Conservation (phyloP, 495 filamentous ascomycete species). For the Hyaloscypha variabilis region DNA sequence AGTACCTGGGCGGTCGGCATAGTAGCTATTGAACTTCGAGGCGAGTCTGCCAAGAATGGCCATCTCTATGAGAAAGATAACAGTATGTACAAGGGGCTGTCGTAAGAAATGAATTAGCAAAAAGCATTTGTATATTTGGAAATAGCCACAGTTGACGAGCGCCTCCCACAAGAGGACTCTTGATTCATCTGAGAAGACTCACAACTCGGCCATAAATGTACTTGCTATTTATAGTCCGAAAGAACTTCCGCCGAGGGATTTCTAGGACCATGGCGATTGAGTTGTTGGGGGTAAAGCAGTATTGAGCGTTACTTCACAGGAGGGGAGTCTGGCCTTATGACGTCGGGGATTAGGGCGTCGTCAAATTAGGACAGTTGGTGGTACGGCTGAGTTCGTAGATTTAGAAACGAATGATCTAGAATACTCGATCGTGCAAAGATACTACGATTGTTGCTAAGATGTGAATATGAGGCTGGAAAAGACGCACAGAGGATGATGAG, state of each 20-base stretch:
- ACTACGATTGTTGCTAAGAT: background rate
- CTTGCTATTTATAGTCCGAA: slow-evolving; percentile 71
- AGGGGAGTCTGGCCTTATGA: background rate
- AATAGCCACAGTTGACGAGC: slow-evolving; percentile 23
- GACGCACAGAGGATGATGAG: background rate
- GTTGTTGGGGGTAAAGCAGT: background rate
- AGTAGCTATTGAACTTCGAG: slow-evolving; percentile 90
- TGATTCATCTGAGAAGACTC: slow-evolving; percentile 41
- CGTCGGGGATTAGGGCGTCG: background rate
- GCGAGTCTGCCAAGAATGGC: slow-evolving; percentile 76
- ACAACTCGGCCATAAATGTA: slow-evolving; percentile 83
- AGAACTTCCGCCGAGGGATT: slow-evolving; percentile 60
- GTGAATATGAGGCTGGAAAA: background rate
- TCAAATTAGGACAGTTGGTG: too few relatives aligned
- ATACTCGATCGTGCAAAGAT: background rate
- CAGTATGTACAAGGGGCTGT: slow-evolving; percentile 83
- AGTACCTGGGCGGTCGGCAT: slow-evolving; percentile 79
- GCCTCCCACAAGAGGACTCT: slow-evolving; percentile 12
- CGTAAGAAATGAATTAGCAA: slow-evolving; percentile 27
- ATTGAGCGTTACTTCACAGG: background rate
- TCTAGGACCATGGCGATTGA: slow-evolving; percentile 52
- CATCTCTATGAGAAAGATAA: slow-evolving; percentile 89
- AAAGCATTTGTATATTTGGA: slow-evolving; percentile 25
- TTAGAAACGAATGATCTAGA: background rate
- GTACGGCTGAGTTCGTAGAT: background rate